Evolutionary conservation across 495 filamentous ascomycete genomes (phyloP).

Genomic region (Durotheca rogersii): DNA sequence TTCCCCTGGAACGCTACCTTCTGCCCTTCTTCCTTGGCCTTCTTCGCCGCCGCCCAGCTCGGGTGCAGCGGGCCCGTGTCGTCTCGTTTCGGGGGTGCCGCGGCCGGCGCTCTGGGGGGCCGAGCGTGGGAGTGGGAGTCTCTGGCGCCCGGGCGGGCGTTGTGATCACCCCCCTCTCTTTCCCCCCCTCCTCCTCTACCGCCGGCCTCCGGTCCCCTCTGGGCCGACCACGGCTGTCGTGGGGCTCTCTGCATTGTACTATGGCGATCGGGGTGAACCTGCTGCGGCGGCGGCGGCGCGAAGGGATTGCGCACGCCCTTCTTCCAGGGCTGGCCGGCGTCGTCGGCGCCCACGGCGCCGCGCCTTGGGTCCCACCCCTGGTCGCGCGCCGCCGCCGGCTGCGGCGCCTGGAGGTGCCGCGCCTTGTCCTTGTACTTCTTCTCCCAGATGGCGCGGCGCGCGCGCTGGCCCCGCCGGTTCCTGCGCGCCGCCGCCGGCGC

Average conservation of each 20-base stretch:
- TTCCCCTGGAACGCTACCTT: constrained; percentile 73
- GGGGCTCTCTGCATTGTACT: constrained; percentile 17
- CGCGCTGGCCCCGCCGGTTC: constrained; percentile 87
- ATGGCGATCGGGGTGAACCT: constrained; percentile 32
- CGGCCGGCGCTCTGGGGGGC: constrained; percentile 43
- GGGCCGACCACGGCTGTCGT: no score
- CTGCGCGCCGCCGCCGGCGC: constrained; percentile 59
- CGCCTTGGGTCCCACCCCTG: constrained; percentile 56
- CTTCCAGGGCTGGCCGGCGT: constrained; percentile 47
- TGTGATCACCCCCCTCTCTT: constrained; percentile 23
- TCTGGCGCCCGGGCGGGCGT: constrained; percentile 5
- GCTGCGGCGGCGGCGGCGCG: constrained; percentile 22
- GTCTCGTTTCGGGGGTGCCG: constrained; percentile 48
- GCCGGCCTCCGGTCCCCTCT: no score
- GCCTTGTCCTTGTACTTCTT: constrained; percentile 82
- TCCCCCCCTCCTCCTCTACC: constrained; percentile 14
- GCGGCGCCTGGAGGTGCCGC: constrained; percentile 64
- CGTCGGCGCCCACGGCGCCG: constrained; percentile 43
- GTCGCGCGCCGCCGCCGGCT: constrained; percentile 43
- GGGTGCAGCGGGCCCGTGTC: constrained; percentile 77
- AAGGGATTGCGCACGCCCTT: constrained; percentile 40
- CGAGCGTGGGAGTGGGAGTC: background rate
- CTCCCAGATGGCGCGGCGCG: constrained; percentile 82
- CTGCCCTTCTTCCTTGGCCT: constrained; percentile 71
- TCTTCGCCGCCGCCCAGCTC: constrained; percentile 87